Evolutionary conservation across 305 asterid species (phyloP).

Genomic region (Fraxinus albicans): DNA sequence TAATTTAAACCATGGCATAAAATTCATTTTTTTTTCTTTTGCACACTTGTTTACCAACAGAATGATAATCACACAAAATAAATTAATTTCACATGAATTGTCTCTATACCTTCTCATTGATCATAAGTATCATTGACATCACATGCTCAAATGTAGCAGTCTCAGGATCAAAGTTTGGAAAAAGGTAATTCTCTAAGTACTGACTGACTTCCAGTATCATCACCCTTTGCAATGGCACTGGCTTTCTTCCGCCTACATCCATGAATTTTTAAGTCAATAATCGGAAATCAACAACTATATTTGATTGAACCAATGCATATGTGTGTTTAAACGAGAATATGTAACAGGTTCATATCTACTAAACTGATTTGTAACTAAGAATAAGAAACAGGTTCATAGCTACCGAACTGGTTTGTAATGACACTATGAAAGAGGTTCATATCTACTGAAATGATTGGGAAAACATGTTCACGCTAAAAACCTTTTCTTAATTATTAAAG

Average conservation of each 20-base stretch:
- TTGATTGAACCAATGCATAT: background rate
- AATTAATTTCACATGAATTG: background rate
- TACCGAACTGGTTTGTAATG: background rate
- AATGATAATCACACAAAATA: conserved; percentile 3
- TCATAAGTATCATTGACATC: conserved; percentile 97
- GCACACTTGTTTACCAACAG: conserved; percentile 9
- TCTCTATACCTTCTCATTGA: conserved; percentile 83
- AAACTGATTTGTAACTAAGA: background rate
- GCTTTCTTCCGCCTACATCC: conserved; percentile 71
- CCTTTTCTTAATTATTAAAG: background rate
- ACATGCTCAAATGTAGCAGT: conserved; percentile 89
- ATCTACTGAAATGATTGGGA: no score
- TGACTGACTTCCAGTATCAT: conserved; percentile 98
- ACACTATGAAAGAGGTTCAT: background rate
- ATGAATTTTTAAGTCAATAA: conserved; percentile 21
- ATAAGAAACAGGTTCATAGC: background rate
- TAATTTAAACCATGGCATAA: conserved; percentile 8
- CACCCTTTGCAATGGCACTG: conserved; percentile 94
- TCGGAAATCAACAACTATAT: conserved; percentile 9
- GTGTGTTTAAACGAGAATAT: background rate
- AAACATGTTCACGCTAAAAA: background rate
- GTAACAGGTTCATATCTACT: background rate
- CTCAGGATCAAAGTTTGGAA: conserved; percentile 92
- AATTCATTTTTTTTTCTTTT: background rate
- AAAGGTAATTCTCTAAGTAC: conserved; percentile 93